Percentiles rank a stretch among this genome's conserved stretches.
phyloP scores from a whole-genome alignment of 2,329 filamentous ascomycete species.

The Lachnellula subtilissima region DNA sequence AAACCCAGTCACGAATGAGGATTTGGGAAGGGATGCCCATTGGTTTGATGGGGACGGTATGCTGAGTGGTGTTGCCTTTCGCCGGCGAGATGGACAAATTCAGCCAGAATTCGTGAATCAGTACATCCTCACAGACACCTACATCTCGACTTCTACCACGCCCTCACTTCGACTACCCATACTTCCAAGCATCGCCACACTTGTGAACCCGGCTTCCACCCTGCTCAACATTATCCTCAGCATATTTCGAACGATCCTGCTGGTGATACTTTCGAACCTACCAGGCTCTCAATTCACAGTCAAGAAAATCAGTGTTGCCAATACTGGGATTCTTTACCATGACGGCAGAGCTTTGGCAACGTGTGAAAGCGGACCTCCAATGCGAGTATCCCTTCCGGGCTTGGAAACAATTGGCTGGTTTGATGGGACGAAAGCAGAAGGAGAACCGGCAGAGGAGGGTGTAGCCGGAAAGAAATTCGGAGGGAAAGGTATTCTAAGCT shows the following conservation, averaged over 20 bases:
- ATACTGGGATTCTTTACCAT: constrained; percentile 62
- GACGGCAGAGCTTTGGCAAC: constrained; percentile 64
- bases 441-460: constrained; percentile 31
- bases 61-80: constrained; percentile 63
- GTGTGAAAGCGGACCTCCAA: constrained; percentile 67
- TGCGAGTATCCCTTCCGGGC: constrained; percentile 57
- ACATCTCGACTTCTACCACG: constrained; percentile 48
- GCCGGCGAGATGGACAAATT: constrained; percentile 38
- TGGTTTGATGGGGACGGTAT: constrained; percentile 76
- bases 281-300: constrained; percentile 52
- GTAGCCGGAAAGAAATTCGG: constrained; percentile 49
- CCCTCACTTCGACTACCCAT: constrained; percentile 49
- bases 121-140: constrained; percentile 64
- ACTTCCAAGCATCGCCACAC: constrained; percentile 61
- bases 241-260: constrained; percentile 52
- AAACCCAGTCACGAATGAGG: constrained; percentile 59
- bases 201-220: constrained; percentile 55
- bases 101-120: constrained; percentile 64
- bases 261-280: constrained; percentile 54
- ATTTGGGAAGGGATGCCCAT: constrained; percentile 58
- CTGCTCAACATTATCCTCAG: constrained; percentile 43
- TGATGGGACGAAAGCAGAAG: constrained; percentile 55
- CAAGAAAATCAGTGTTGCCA: constrained; percentile 66
- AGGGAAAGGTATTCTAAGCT: constrained; percentile 50
- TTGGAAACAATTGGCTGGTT: constrained; percentile 69